Conservation (phyloP, 495 filamentous ascomycete species). For the Aspergillus nanangensis region DNA sequence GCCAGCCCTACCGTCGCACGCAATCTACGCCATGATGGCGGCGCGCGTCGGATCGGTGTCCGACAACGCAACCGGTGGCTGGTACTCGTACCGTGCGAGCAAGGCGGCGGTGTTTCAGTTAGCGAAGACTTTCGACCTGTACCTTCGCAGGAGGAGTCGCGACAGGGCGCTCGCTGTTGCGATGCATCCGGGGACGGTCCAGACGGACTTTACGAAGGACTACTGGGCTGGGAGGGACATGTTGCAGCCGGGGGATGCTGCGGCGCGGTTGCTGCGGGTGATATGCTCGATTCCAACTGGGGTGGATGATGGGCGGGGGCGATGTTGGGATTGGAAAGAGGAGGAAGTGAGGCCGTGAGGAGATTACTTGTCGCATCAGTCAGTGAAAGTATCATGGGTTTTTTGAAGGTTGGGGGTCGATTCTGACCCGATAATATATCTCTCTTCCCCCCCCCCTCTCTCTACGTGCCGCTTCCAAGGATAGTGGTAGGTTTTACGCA, state of each 20-base stretch:
- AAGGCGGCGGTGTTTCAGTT: slow-evolving; percentile 71
- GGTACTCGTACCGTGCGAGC: slow-evolving; percentile 70
- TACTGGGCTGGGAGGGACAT: slow-evolving; percentile 64
- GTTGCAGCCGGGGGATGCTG: slow-evolving; percentile 58
- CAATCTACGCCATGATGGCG: slow-evolving; percentile 65
- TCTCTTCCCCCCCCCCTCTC: no score
- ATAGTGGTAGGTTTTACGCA: no score
- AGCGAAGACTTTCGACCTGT: slow-evolving; percentile 69
- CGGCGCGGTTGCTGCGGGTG: slow-evolving; percentile 54
- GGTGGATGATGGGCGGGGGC: slow-evolving; percentile 50
- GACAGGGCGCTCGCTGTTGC: slow-evolving; percentile 60
- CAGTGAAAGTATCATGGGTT: no score
- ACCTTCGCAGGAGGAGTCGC: slow-evolving; percentile 49
- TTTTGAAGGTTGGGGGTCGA: no score
- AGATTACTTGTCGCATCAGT: neutral
- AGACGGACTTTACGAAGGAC: slow-evolving; percentile 65
- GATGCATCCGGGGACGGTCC: slow-evolving; percentile 83
- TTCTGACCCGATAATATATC: no score
- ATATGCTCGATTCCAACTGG: slow-evolving; percentile 12
- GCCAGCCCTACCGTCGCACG: slow-evolving; percentile 36
- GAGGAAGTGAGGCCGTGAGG: slow-evolving; percentile 60
- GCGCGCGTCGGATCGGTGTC: slow-evolving; percentile 71
- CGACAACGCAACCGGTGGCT: slow-evolving; percentile 67
- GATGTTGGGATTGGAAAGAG: slow-evolving; percentile 76
- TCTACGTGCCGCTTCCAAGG: no score